Base-by-base conservation (phyloP, 163 green algal species). In the Chlamydomonas reinhardtii region DNA sequence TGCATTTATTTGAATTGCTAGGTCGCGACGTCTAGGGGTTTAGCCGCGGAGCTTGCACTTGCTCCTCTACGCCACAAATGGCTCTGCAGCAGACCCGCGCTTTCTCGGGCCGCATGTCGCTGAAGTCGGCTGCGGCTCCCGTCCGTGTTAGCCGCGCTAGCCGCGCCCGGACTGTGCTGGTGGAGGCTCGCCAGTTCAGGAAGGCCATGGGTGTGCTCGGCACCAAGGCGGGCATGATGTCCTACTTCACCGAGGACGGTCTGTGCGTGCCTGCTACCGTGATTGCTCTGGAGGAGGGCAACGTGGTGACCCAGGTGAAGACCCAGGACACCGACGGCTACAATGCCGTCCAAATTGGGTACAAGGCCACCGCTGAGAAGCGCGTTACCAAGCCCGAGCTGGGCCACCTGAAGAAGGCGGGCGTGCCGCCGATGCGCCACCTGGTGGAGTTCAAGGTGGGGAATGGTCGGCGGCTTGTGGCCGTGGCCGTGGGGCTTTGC, bases 191-290 rank as follows among this genome's bases (percentile, higher is more conserved):
- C 27, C 83, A 88, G 48, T 84, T 78, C 65, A 76, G 73, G 64
- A 83, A 76, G 69, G 92, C 91, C 61, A 91, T 98, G 29, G 97
- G 97, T 52, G 89, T 99, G 25, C 95, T 97, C 34, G 97, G 96
- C 52, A 99, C 96, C 39, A 99, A 99, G 93, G 98, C 97, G 16
- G 98, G 97, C 86, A 99, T 99, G 98, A 98, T 98, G 81, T 93
- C 94, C 74, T 96, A 97, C 71, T 99, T 99, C 89, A 98, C 91
- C 24, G 90, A 94, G 15, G 93, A 99, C 54, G 98, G 98, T 73
- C 75, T 95, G 37, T 92, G 92, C 34, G 83, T 99, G 25, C 95
- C 97, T 2, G 95, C 94, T 59, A 99, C 98, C 54, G 96, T 99
- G 4, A 98, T 99, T 76, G 96, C 94, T 3, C 84, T 99, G 43